These are phyloP conservation scores for Lignosus rhinocerotis DNA, from an alignment of 1,284 basidiomycete genomes.

Conservation along the genomic window DNA sequence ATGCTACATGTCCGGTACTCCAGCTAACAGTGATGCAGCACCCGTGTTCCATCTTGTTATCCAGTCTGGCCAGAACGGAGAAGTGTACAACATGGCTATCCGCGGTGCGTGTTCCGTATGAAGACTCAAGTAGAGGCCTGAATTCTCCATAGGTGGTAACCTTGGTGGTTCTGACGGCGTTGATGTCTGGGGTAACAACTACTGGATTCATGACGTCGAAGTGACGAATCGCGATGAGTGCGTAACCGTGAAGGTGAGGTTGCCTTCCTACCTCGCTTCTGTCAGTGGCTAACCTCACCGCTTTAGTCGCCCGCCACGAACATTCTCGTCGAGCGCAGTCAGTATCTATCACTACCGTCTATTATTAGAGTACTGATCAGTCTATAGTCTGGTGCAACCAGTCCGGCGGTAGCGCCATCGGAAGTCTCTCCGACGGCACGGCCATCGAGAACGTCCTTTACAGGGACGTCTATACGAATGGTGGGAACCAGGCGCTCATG, in stretches of 20 bases:
- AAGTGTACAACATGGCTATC: conserved; percentile 39
- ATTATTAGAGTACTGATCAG: neutral
- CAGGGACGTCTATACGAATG: conserved; percentile 36
- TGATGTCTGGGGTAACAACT: conserved; percentile 37
- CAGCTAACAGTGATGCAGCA: conserved; percentile 19
- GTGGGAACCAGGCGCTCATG: conserved; percentile 40
- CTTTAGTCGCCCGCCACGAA: conserved; percentile 32
- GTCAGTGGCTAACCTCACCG: neutral
- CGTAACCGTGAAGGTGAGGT: conserved; percentile 35
- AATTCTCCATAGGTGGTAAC: conserved; percentile 23
- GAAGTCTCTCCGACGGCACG: conserved; percentile 34
- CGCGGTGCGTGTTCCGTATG: conserved; percentile 23
- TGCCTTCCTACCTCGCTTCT: neutral
- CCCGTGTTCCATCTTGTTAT: conserved; percentile 41
- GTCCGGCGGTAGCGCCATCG: conserved; percentile 38
- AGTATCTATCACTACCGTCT: neutral
- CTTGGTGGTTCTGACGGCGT: conserved; percentile 39
- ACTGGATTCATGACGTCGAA: conserved; percentile 40
- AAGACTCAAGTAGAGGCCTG: accelerated
- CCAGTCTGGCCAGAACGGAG: conserved; percentile 34
- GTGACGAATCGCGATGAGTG: conserved; percentile 42
- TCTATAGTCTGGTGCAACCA: conserved; percentile 39
- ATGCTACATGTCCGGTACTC: neutral
- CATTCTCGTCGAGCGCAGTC: conserved; percentile 36
- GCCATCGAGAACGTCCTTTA: conserved; percentile 37